Percentiles rank a stretch among this genome's conserved stretches.
phyloP scores from a whole-genome alignment of 352 stramenopile genomes.

The Phytopythium boreale region DNA sequence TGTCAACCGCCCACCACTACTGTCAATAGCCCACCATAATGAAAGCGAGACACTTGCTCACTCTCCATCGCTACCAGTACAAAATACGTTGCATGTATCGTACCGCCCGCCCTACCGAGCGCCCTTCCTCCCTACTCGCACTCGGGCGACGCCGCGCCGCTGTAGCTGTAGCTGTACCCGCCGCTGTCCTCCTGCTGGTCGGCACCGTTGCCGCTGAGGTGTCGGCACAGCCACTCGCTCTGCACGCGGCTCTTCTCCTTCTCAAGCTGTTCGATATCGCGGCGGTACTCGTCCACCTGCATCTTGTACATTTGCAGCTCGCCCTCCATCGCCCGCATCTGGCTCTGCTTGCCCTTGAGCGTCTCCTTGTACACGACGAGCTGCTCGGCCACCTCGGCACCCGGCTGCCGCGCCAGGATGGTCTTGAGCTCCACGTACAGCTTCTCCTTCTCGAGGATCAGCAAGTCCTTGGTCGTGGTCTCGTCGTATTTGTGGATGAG shows the following conservation, averaged over 20 bases:
- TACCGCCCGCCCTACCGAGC: background rate
- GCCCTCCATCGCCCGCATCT: slow-evolving; percentile 86
- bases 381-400: slow-evolving; percentile 86
- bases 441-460: slow-evolving; percentile 89
- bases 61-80: no score
- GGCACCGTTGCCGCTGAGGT: background rate
- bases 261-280: slow-evolving; percentile 59
- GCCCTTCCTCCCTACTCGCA: background rate
- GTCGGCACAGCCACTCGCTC: slow-evolving; percentile 4
- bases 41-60: background rate
- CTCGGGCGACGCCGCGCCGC: background rate
- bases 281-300: slow-evolving; percentile 82
- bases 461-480: slow-evolving; percentile 56
- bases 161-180: background rate
- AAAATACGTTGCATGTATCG: background rate
- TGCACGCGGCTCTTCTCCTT: slow-evolving; percentile 32
- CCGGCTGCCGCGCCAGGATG: slow-evolving; percentile 83
- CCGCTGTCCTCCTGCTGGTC: background rate
- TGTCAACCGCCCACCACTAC: background rate
- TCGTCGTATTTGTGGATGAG: slow-evolving; percentile 85
- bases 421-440: slow-evolving; percentile 91
- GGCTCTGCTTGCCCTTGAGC: slow-evolving; percentile 80
- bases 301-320: slow-evolving; percentile 93
- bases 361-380: slow-evolving; percentile 85
- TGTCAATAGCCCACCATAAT: background rate